phyloP scores from a whole-genome alignment of 768 basidiomycete genomes.

The Pulveroboletus frians region DNA sequence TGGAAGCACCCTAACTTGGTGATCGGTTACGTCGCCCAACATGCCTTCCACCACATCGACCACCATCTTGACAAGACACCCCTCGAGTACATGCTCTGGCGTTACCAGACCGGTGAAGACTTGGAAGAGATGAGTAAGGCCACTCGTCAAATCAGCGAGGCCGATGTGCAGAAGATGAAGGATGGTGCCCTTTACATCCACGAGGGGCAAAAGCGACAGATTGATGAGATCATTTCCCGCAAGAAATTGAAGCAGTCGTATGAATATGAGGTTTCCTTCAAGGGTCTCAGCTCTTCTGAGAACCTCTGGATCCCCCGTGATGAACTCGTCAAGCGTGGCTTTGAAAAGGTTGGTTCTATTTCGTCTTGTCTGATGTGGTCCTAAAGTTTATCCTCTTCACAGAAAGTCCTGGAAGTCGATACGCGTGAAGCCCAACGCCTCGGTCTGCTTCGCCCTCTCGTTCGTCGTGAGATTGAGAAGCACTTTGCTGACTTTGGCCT shows the following conservation, averaged over 20 bases:
- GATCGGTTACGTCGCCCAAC: slow-evolving; percentile 98
- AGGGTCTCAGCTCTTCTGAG: slow-evolving; percentile 91
- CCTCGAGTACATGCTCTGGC: slow-evolving; percentile 99
- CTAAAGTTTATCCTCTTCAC: slow-evolving; percentile 8
- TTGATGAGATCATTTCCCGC: slow-evolving; percentile 84
- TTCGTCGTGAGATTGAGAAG: slow-evolving; percentile 98
- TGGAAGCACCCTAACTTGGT: slow-evolving; percentile 99
- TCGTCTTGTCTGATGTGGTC: neutral
- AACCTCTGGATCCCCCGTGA: slow-evolving; percentile 98
- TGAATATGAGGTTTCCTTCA: slow-evolving; percentile 97
- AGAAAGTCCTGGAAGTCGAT: slow-evolving; percentile 96
- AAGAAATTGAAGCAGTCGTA: slow-evolving; percentile 99
- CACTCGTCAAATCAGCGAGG: slow-evolving; percentile 77
- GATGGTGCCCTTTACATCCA: slow-evolving; percentile 81
- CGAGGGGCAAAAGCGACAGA: slow-evolving; percentile 91
- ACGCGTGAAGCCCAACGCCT: slow-evolving; percentile 96
- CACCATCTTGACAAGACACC: slow-evolving; percentile 98
- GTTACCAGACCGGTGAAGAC: slow-evolving; percentile 99
- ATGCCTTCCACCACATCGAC: slow-evolving; percentile 99
- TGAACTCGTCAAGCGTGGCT: slow-evolving; percentile 95
- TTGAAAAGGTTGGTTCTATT: slow-evolving; percentile 67
- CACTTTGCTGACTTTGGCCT: slow-evolving; percentile 99
- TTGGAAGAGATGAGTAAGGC: slow-evolving; percentile 95
- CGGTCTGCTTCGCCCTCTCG: slow-evolving; percentile 91
- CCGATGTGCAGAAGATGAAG: slow-evolving; percentile 94